phyloP scores from a whole-genome alignment of 2,329 filamentous ascomycete species.

The Cladosporium sp. region DNA sequence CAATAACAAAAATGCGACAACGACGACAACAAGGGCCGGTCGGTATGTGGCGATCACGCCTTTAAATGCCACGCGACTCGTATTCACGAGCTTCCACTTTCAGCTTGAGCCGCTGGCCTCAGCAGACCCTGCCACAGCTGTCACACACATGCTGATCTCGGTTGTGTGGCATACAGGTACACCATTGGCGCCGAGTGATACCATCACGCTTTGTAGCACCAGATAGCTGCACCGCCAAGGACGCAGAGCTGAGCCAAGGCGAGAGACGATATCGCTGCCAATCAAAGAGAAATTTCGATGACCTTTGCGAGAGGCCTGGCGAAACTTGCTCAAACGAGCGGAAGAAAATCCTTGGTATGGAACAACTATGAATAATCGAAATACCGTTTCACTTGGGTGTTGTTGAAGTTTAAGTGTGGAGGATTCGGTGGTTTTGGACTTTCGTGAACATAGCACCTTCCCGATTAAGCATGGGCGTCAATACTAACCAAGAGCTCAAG shows the following conservation, averaged over 20 bases:
- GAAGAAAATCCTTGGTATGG: background rate
- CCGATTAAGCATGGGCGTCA: constrained; percentile 1
- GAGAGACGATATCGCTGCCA: constrained; percentile 14
- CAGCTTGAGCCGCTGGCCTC: constrained; percentile 7
- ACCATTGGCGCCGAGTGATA: constrained; percentile 15
- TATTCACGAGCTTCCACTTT: constrained; percentile 4
- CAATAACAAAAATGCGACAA: background rate
- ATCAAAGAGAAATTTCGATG: constrained; percentile 9
- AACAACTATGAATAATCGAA: background rate
- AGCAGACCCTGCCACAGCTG: background rate
- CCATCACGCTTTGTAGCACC: background rate
- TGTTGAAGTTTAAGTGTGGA: background rate
- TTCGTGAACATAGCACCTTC: background rate
- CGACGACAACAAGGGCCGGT: background rate
- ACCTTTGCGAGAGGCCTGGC: background rate
- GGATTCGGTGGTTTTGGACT: background rate
- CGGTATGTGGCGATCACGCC: background rate
- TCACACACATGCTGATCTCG: constrained; percentile 4
- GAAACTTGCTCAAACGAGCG: background rate
- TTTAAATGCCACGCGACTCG: background rate
- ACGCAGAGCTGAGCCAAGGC: constrained; percentile 11
- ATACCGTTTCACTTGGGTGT: background rate
- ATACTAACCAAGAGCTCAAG: background rate
- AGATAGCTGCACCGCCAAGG: constrained; percentile 6
- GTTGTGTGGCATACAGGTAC: background rate